phyloP scores from a whole-genome alignment of 805 yeast species.

The Starmerella kuoi region DNA sequence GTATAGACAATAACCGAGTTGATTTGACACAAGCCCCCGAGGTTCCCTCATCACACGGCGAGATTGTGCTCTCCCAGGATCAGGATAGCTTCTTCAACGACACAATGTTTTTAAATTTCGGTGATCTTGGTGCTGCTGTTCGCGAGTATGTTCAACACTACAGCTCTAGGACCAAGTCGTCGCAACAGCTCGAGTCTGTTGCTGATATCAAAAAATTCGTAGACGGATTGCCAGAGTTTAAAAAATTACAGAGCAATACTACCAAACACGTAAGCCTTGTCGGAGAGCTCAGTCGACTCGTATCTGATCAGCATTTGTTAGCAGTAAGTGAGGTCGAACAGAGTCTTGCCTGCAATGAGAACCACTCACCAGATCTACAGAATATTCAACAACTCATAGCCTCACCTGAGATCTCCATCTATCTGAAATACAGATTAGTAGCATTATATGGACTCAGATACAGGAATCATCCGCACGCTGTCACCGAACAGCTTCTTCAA shows the following conservation, averaged over 20 bases:
- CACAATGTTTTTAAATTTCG: slow-evolving; percentile 81
- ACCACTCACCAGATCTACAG: slow-evolving; percentile 43
- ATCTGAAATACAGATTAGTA: slow-evolving; percentile 57
- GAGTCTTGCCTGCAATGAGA: slow-evolving; percentile 55
- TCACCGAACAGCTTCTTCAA: slow-evolving; percentile 32
- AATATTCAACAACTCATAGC: slow-evolving; percentile 46
- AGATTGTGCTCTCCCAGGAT: slow-evolving; percentile 52
- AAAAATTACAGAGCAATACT: slow-evolving; percentile 74
- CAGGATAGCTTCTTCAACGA: slow-evolving; percentile 69
- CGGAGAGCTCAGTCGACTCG: slow-evolving; percentile 68
- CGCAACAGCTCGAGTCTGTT: slow-evolving; percentile 59
- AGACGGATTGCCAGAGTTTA: slow-evolving; percentile 88
- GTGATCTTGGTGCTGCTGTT: slow-evolving; percentile 81
- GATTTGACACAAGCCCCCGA: slow-evolving; percentile 47
- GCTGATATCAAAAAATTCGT: slow-evolving; percentile 84
- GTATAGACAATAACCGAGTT: slow-evolving; percentile 70
- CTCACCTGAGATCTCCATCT: slow-evolving; percentile 33
- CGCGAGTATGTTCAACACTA: slow-evolving; percentile 74
- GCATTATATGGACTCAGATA: slow-evolving; percentile 64
- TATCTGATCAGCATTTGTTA: slow-evolving; percentile 54
- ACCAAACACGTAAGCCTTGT: slow-evolving; percentile 86
- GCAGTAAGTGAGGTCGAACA: slow-evolving; percentile 86
- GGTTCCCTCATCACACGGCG: slow-evolving; percentile 45
- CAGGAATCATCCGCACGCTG: slow-evolving; percentile 40
- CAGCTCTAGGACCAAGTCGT: slow-evolving; percentile 65